Percentiles rank a stretch among this genome's conserved stretches.
Conservation (phyloP, 257 asterid genomes). For the Solanum neorickii region DNA sequence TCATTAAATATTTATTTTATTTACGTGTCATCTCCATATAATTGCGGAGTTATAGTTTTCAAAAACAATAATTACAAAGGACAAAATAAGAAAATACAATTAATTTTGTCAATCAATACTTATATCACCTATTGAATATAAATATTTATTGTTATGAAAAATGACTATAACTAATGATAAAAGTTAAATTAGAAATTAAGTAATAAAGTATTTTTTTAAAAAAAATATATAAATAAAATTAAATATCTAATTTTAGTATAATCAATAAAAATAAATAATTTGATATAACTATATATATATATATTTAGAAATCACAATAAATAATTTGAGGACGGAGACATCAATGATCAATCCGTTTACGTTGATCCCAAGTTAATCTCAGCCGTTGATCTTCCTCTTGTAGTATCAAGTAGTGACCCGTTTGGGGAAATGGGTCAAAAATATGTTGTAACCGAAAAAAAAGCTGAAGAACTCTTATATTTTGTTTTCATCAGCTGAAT, state of each 20-base stretch:
- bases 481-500: not conserved
- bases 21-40: no score
- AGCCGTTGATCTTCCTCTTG: not conserved
- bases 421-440: not conserved
- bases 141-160: no score
- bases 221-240: not conserved
- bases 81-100: no score
- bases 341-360: not conserved
- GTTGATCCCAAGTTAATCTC: not conserved
- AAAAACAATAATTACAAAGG: not conserved
- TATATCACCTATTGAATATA: no score
- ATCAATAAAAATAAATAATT: fast-evolving
- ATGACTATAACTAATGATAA: no score
- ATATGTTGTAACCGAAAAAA: not conserved
- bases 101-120: not conserved
- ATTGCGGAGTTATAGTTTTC: no score
- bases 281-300: not conserved
- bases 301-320: not conserved
- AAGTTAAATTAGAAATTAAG: not conserved
- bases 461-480: not conserved
- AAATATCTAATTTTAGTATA: no score
- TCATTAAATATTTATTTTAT: no score
- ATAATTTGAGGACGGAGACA: not conserved
- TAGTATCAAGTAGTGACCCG: not conserved
- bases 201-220: no score